Evolutionary conservation across 2,329 filamentous ascomycete species (phyloP).

Genomic region (Exophiala mesophila): DNA sequence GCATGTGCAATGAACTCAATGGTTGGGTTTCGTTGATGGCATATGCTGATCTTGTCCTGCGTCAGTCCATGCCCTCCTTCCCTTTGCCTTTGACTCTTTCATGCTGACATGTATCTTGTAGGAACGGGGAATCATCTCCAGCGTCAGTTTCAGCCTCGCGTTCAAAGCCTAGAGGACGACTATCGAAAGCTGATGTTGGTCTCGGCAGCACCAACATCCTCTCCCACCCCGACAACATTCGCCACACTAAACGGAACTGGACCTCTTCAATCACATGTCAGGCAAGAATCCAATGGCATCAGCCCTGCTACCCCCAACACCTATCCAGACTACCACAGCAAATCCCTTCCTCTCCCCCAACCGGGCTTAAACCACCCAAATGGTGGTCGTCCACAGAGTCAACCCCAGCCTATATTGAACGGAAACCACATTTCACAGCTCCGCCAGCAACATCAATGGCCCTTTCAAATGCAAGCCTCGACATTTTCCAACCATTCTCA

Average conservation of each 20-base stretch:
- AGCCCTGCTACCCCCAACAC: not conserved
- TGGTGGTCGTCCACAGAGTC: slow-evolving; percentile 3
- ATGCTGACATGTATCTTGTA: slow-evolving; percentile 5
- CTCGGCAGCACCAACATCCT: not conserved
- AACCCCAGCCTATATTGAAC: slow-evolving; percentile 1
- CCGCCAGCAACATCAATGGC: slow-evolving; percentile 11
- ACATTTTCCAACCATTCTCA: slow-evolving; percentile 13
- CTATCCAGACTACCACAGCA: slow-evolving; percentile 1
- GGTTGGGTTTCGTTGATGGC: slow-evolving; percentile 26
- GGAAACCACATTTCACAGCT: not conserved
- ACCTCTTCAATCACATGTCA: not conserved
- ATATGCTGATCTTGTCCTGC: slow-evolving; percentile 25
- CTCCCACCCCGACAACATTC: not conserved
- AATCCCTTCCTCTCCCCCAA: slow-evolving; percentile 14
- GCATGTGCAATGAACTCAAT: slow-evolving; percentile 26
- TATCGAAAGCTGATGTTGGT: slow-evolving; percentile 19
- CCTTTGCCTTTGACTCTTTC: not conserved
- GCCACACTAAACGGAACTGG: slow-evolving; percentile 8
- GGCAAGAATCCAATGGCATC: slow-evolving; percentile 5
- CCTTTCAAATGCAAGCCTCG: not conserved
- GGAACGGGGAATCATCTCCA: slow-evolving; percentile 24
- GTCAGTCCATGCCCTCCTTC: too few species aligned
- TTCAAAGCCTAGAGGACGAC: slow-evolving; percentile 23
- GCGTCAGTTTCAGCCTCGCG: slow-evolving; percentile 22
- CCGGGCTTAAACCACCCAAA: slow-evolving; percentile 12